A percentile compares a stretch with the other conserved stretches of the same genome.
phyloP scores from a whole-genome alignment of 1,139 yeast genomes.

The Yamadazyma friedrichii region DNA sequence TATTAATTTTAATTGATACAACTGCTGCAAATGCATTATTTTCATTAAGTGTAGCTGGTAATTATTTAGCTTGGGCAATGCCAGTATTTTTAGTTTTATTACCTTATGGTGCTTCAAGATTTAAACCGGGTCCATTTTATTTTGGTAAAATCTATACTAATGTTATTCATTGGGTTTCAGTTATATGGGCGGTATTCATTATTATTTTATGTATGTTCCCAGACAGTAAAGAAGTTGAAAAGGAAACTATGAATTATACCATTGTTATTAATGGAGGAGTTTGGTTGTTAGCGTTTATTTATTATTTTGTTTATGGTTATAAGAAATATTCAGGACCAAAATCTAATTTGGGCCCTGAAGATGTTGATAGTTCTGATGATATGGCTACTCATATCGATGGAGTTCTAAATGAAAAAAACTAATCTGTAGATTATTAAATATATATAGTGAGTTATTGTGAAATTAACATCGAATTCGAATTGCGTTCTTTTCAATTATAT shows the following conservation, averaged over 20 bases:
- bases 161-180: slow-evolving; percentile 23
- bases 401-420: slow-evolving; percentile 7
- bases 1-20: slow-evolving; percentile 55
- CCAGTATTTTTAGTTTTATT: slow-evolving; percentile 42
- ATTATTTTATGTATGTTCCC: slow-evolving; percentile 43
- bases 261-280: slow-evolving; percentile 35
- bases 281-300: slow-evolving; percentile 29
- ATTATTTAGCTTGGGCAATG: slow-evolving; percentile 39
- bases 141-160: slow-evolving; percentile 51
- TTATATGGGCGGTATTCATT: slow-evolving; percentile 28
- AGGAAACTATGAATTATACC: slow-evolving; percentile 37
- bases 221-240: slow-evolving; percentile 24
- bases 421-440: background rate
- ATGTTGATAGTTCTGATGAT: slow-evolving; percentile 9
- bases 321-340: slow-evolving; percentile 34
- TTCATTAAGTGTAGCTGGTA: slow-evolving; percentile 49
- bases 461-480: background rate
- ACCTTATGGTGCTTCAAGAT: slow-evolving; percentile 42
- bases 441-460: background rate
- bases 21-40: slow-evolving; percentile 59
- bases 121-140: slow-evolving; percentile 64
- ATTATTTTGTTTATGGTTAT: slow-evolving; percentile 30
- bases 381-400: slow-evolving; percentile 9
- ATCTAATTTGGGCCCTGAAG: slow-evolving; percentile 27
- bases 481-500: no score